Base-by-base conservation (phyloP, 768 basidiomycete species). In the Termitomyces sp. region DNA sequence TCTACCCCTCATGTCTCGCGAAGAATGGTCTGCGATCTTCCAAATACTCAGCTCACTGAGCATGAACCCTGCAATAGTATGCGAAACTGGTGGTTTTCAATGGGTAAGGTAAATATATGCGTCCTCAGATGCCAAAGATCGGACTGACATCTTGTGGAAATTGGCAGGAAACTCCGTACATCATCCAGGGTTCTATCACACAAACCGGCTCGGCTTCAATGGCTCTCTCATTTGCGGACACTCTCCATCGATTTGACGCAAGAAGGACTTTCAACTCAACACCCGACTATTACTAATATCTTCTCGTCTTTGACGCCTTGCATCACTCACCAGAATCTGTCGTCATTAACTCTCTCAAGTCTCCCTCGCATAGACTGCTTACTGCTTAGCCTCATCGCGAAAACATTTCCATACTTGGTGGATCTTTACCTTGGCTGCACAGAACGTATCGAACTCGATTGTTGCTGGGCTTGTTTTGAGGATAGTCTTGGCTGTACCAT, bases 401-500 rank as follows among this genome's bases (percentile, higher is more conserved):
- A 61, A 16, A 69, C 69, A 2, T 83, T 87, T 54, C 79, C 81
- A 38, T 66, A 62, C 30, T 70, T 90, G 47, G 57, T 60, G 2
- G 70, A 75, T 52, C 78, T 90, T 13, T 75, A 82, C 61, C 72
- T 89, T 50, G 84, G 82, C 64, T 83, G 82, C 59, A 79, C 82
- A 5, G 85, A 86, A 61, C 77, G 84, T 41, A 72, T 89, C 48
- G 79, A 83, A 57, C 66, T 76, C 32, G 74, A 71, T 53, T 87
- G 85, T 67, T 90, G 88, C 68, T 83, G 82, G 78, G 64, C 67
- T 48, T 90, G 88, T 67, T 83, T 83, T 60, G 84, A 85, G 70
- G 86, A 87, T 46, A 84, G 81, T 50, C 72, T 83, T 28, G 77
- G 72, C 9, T 75, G 77, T 52, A 77, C 78, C 28, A 60, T 78